Base-by-base conservation (phyloP, 2,329 filamentous ascomycete genomes). In the Diaporthe citri region DNA sequence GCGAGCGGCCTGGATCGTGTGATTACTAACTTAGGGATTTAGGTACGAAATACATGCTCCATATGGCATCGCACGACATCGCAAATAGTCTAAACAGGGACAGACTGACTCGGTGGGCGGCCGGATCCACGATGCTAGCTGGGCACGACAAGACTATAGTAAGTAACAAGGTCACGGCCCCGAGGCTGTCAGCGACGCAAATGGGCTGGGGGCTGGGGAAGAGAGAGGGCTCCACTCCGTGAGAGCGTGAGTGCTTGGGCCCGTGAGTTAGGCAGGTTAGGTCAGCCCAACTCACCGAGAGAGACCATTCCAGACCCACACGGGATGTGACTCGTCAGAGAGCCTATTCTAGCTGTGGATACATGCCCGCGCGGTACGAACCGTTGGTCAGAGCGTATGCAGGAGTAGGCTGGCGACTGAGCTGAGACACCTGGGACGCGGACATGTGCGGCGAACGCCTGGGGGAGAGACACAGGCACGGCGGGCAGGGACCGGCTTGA, bases 301-400 rank as follows among this genome's bases (percentile, higher is more conserved):
- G 55, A 57, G 64, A 13, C 48, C 64, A 69, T 55, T 55, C 64
- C 64, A 55, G 64, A 69, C 34, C 64, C 64, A 52, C 34, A 41
- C 34, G 34, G 25, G 20, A 64, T 64, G 48, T 62, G 73, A 74
- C 73, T 74, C 67, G 73, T 72, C 66, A 72, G 28, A 66, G 60
- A 56, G 62, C 28, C n/a, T 22, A 39, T 41, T 9, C 28, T 13
- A 56, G 59, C n/a, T 20, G 67, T 55, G 64, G 46, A 39, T n/a
- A 51, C 48, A 17, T 10, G 52, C 62, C 36, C 39, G n/a, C 36
- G 31, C 34, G 64, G 46, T 60, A 74, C 73, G 67, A 74, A 74
- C 73, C 25, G 66, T 77, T 82, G 80, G 81, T 74, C 81, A 79
- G 76, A 79, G 81, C 81, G 46, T 36, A 43, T 43, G 46, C 28